Base-by-base conservation (phyloP, 306 rosid species). In the Morella rubra region DNA sequence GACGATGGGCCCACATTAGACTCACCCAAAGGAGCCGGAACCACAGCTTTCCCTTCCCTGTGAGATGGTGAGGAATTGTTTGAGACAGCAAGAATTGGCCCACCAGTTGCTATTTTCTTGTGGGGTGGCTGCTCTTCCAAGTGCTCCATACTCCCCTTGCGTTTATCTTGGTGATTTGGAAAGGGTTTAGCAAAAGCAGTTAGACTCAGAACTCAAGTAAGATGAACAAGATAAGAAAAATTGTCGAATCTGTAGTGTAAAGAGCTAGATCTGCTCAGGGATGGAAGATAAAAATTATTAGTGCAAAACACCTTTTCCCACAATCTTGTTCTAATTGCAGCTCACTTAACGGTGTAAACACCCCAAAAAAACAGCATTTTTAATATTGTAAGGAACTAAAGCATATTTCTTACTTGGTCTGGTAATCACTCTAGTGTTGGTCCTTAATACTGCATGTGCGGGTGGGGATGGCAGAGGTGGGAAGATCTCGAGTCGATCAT, bases 401-500 rank as follows among this genome's bases (percentile, higher is more conserved):
- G 13, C 19, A 69, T 66, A 66, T 41, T 66, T 42, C 83, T 81
- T 81, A 85, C 88, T 77, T 77, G 79, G 67, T 22, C 64, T 19
- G 24, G 65, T 54, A 70, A 19, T 40, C 16, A 81, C 71, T 67
- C 74, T 71, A 27, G 77, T 71, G 68, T 66, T 81, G 24, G 58
- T 66, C 45, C 24, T 85, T 83, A 78, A 75, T 16, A 66, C 40
- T 16, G 78, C 53, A 59, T 5, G 56, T 12, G 81, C 73, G 51
- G 69, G 49, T 19, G 72, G 81, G 82, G 83, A 81, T 49, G 69
- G 68, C 76, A 81, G 45, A 22, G 76, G 75, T 5, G 85, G 85
- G 64, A 85, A 85, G 40, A 81, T 65, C 77, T 81, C 81, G 37
- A 85, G 85, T 55, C 79, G 77, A 75, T 85, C 83, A 75, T 78